Evolutionary conservation across 768 basidiomycete genomes (phyloP).

Genomic region (Xerocomus spinulosus): DNA sequence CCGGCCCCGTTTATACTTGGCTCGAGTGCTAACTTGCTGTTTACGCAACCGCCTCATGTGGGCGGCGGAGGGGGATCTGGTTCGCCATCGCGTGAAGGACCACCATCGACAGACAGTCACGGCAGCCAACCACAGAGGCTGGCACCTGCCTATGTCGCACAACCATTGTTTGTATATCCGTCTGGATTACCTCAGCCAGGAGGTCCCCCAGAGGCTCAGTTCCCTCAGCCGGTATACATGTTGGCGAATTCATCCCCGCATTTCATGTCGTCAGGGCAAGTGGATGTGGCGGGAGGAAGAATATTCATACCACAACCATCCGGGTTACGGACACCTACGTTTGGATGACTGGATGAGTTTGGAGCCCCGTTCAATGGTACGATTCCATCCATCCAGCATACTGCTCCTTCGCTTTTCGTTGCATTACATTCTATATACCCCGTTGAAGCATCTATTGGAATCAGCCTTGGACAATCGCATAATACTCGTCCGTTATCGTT

Average conservation of each 20-base stretch:
- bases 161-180: not conserved
- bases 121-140: slow-evolving; percentile 25
- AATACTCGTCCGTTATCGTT: not conserved
- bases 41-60: slow-evolving; percentile 16
- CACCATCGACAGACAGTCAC: slow-evolving; percentile 30
- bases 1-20: slow-evolving; percentile 30
- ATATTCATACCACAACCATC: slow-evolving; percentile 25
- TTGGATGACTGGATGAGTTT: slow-evolving; percentile 11
- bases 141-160: slow-evolving; percentile 5
- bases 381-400: not conserved
- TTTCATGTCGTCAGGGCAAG: slow-evolving; percentile 18
- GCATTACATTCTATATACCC: not conserved
- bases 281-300: slow-evolving; percentile 13
- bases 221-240: slow-evolving; percentile 29
- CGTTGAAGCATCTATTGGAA: not conserved
- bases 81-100: slow-evolving; percentile 30
- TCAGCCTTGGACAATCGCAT: not conserved
- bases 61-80: slow-evolving; percentile 17
- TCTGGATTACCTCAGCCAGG: slow-evolving; percentile 24
- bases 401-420: too few species aligned
- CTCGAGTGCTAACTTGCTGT: slow-evolving; percentile 28
- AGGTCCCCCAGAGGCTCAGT: slow-evolving; percentile 19
- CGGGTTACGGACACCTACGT: slow-evolving; percentile 24
- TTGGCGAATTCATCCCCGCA: slow-evolving; percentile 24
- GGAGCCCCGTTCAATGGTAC: not conserved